Evolutionary conservation across 331 rosid species (phyloP), one percentile per base, ranked within the genome.

Genomic region (Rhamnella rubrinervis): DNA sequence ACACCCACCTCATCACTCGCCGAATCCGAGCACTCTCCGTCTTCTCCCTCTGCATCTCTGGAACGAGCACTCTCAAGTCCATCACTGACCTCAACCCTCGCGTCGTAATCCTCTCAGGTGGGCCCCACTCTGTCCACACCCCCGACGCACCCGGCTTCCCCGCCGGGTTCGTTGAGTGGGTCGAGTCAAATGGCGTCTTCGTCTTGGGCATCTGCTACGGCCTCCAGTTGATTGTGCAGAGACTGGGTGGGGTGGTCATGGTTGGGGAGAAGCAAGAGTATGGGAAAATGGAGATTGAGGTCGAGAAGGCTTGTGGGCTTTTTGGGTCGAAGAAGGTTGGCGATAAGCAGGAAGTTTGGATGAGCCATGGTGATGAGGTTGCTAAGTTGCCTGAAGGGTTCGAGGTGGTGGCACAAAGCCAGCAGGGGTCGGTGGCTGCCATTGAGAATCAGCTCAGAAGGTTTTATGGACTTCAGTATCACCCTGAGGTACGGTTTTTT

Each of bases 351-450:
- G 71, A 64, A 7, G 98, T 91, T 52, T 95, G 99, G 97, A 91
- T 95, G 98, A 95, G 98, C 77, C 98, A 95, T 41, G 97, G 98
- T 7, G 97, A 95, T 23, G 99, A 95, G 81, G 96, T 84, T 17
- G 88, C 67, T 1, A 55, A 53, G 14, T 72, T 91, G 50, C 99
- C 99, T 0, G 25, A 63, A 0, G 98, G 96, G 25, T 95, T 95
- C 64, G 66, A 84, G n/a, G 93, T 83, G 14, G 91, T 80, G 61
- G 99, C 96, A 0, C 75, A 87, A 55, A 95, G 98, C 77, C 83
- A 79, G 67, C 96, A 95, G 79, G 99, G 97, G n/a, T 63, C 81
- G 0, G 86, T 89, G 1, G 97, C 99, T 0, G 97, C 95, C 3
- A 68, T 95, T 0, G 86, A 95, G 68, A 83, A 85, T 15, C 80